Percentiles rank a stretch among this genome's conserved stretches.
phyloP scores from a whole-genome alignment of 1,284 basidiomycete genomes.

The Trichosporon sp. region DNA sequence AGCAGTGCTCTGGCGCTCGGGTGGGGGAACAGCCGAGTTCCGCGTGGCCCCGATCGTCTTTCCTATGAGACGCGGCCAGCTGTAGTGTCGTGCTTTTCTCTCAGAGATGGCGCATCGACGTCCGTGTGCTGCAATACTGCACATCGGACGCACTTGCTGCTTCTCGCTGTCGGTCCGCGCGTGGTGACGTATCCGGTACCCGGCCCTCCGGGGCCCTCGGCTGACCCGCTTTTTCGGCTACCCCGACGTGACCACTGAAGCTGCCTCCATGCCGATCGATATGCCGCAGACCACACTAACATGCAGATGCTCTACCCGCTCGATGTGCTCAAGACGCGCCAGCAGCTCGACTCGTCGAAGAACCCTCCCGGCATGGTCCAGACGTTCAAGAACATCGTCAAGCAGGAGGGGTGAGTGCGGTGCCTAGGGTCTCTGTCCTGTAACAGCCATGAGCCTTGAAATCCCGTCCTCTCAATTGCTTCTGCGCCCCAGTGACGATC shows the following conservation, averaged over 20 bases:
- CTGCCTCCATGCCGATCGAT: not conserved
- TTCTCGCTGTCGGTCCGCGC: not conserved
- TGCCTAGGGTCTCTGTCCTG: not conserved
- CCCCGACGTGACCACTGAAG: not conserved
- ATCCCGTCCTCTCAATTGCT: not conserved
- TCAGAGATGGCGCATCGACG: not conserved
- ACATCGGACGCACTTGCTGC: not conserved
- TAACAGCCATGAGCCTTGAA: constrained; percentile 39
- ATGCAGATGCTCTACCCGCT: constrained; percentile 33
- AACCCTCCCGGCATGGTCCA: constrained; percentile 67
- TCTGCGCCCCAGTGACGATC: not conserved
- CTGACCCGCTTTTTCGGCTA: not conserved
- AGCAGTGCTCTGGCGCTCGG: not conserved
- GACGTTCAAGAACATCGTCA: constrained; percentile 61
- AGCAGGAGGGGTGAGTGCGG: constrained; percentile 59
- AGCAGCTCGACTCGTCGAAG: constrained; percentile 88
- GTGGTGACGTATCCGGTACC: not conserved
- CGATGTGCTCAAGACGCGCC: constrained; percentile 80
- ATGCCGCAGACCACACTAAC: not conserved
- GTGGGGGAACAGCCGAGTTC: not conserved
- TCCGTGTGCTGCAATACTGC: not conserved
- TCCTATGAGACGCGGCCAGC: not conserved
- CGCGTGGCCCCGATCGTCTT: not conserved
- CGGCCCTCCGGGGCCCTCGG: not conserved
- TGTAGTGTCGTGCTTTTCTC: not conserved